Conservation (phyloP, 164 flowering plant species). For the Chloranthus sessilifolius region DNA sequence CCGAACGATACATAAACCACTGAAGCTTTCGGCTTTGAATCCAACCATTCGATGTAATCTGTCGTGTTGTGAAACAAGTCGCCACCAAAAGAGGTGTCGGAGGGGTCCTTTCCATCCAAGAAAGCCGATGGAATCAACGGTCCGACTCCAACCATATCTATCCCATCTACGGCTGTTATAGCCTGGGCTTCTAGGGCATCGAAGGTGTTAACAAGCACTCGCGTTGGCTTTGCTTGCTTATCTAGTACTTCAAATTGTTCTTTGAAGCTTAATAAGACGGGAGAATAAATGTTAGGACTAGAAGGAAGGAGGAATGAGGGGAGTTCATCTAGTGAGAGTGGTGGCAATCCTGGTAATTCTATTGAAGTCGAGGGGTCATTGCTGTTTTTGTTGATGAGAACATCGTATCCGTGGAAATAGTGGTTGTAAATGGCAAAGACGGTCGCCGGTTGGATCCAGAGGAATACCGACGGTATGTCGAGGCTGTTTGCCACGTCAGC, state of each 20-base stretch:
- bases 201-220: constrained; percentile 46
- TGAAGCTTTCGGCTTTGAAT: constrained; percentile 1
- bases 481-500: constrained; percentile 26
- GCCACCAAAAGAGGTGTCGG: constrained; percentile 28
- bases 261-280: neutral
- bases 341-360: constrained; percentile 32
- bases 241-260: constrained; percentile 27
- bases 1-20: constrained; percentile 15
- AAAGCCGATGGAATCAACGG: constrained; percentile 51
- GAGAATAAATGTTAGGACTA: neutral
- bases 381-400: neutral
- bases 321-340: constrained; percentile 17
- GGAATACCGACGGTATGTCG: constrained; percentile 24
- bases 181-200: constrained; percentile 42
- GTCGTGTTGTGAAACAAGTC: neutral
- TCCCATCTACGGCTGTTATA: constrained; percentile 18
- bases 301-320: constrained; percentile 30
- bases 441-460: constrained; percentile 36
- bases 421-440: constrained; percentile 26
- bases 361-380: constrained; percentile 8
- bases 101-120: constrained; percentile 22
- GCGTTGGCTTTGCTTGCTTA: constrained; percentile 6
- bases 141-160: constrained; percentile 35
- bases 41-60: constrained; percentile 7
- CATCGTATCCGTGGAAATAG: constrained; percentile 23